These are phyloP conservation scores for Cladorrhinum sp. DNA, from an alignment of 2,329 filamentous ascomycete species.

Conservation along the genomic window DNA sequence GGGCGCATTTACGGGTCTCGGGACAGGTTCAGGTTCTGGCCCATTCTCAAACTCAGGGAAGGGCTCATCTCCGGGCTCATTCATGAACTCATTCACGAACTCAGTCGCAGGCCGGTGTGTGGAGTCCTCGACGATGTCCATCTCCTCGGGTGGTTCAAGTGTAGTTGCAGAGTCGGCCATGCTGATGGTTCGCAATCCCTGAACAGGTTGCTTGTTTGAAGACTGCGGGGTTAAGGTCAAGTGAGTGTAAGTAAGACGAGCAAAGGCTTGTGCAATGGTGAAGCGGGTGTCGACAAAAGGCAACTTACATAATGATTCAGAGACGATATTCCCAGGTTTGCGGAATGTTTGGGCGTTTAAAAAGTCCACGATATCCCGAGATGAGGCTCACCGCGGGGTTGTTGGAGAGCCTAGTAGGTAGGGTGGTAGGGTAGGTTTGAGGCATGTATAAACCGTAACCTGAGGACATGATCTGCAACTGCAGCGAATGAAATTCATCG, in stretches of 20 bases:
- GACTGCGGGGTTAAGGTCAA: too few species aligned
- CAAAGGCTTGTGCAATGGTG: too few species aligned
- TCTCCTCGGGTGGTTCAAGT: not conserved
- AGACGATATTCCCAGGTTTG: too few species aligned
- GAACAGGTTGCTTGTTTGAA: not conserved
- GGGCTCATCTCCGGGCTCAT: too few species aligned
- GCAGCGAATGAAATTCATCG: not conserved
- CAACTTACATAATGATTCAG: too few species aligned
- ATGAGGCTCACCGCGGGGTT: not conserved
- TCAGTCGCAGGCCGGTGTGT: not conserved
- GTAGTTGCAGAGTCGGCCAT: not conserved
- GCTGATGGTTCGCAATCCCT: not conserved
- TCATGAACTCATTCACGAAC: too few species aligned
- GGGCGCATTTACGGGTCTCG: not conserved
- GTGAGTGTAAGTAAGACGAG: too few species aligned
- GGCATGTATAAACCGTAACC: not conserved
- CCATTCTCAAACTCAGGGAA: not conserved
- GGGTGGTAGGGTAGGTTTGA: too few species aligned
- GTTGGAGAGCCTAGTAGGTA: not conserved
- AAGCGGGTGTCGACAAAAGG: too few species aligned
- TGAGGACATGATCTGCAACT: too few species aligned
- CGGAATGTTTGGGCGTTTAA: too few species aligned
- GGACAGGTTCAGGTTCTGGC: not conserved
- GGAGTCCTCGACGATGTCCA: not conserved
- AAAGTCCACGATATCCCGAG: too few species aligned